A percentile compares a stretch with the other conserved stretches of the same genome.
Conservation (phyloP, 2,329 filamentous ascomycete species). For the Periconia sp. region DNA sequence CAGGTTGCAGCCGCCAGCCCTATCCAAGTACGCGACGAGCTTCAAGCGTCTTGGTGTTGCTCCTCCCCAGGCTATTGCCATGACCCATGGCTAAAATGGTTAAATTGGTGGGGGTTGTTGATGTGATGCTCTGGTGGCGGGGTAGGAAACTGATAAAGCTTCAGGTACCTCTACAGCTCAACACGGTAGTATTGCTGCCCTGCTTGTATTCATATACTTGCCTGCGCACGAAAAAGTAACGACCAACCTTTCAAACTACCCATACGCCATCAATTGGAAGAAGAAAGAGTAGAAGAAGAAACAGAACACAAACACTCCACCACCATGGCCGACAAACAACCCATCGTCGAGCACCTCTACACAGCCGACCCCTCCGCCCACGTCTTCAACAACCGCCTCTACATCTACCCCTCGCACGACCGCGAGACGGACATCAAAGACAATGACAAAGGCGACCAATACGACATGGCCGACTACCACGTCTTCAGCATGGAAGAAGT, state of each 20-base stretch:
- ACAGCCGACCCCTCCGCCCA: constrained; percentile 81
- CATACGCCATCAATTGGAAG: no score
- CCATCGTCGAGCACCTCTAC: constrained; percentile 74
- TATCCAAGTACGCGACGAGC: background rate
- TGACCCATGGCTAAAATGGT: constrained; percentile 39
- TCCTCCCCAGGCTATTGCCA: constrained; percentile 16
- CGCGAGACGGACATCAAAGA: constrained; percentile 71
- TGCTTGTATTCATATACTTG: background rate
- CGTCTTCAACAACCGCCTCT: constrained; percentile 73
- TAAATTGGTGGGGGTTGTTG: constrained; percentile 17
- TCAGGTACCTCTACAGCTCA: background rate
- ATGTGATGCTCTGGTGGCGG: constrained; percentile 20
- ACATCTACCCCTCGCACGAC: constrained; percentile 82
- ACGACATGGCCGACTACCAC: constrained; percentile 83
- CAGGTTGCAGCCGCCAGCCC: background rate
- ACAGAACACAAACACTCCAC: background rate
- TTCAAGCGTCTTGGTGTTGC: background rate
- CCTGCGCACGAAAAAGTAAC: no score
- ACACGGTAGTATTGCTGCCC: background rate
- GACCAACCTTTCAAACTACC: no score
- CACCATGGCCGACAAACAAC: constrained; percentile 48
- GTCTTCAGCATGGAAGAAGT: constrained; percentile 67
- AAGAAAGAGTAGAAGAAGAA: background rate
- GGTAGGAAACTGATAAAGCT: constrained; percentile 26
- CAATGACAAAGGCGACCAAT: constrained; percentile 85